These are phyloP conservation scores for Triglochin maritima DNA, from an alignment of 106 monocot genomes.

Conservation along the genomic window DNA sequence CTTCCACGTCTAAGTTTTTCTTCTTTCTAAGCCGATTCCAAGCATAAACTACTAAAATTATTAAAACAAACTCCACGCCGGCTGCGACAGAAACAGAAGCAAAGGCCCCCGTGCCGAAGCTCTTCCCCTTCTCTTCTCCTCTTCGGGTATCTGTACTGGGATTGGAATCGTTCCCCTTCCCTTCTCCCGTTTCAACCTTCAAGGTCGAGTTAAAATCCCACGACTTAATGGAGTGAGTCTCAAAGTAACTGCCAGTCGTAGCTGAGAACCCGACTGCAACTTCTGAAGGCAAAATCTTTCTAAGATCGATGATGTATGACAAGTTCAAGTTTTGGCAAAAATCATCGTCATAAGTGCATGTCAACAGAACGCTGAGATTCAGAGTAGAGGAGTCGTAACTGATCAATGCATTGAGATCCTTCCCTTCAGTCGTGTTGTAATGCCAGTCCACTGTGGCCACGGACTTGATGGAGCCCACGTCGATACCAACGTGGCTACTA, in stretches of 20 bases:
- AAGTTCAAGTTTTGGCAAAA: constrained; percentile 4
- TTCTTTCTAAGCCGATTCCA: neutral
- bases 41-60: neutral
- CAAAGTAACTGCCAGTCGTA: constrained; percentile 19
- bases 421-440: constrained; percentile 16
- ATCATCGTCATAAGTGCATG: constrained; percentile 14
- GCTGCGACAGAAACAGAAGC: neutral
- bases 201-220: constrained; percentile 49
- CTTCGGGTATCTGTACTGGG: neutral
- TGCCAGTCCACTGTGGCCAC: neutral
- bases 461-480: constrained; percentile 38
- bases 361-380: constrained; percentile 38
- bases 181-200: neutral
- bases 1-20: neutral
- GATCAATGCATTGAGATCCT: constrained; percentile 34
- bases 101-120: no score
- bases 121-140: neutral
- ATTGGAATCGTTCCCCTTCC: neutral
- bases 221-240: constrained; percentile 35
- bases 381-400: constrained; percentile 24
- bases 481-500: constrained; percentile 51
- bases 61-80: neutral
- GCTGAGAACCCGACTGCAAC: constrained; percentile 61
- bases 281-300: constrained; percentile 26
- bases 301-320: constrained; percentile 28